Evolutionary conservation across 2,329 filamentous ascomycete species (phyloP), one percentile per base, ranked within the genome.

Genomic region (Dothistroma pini): DNA sequence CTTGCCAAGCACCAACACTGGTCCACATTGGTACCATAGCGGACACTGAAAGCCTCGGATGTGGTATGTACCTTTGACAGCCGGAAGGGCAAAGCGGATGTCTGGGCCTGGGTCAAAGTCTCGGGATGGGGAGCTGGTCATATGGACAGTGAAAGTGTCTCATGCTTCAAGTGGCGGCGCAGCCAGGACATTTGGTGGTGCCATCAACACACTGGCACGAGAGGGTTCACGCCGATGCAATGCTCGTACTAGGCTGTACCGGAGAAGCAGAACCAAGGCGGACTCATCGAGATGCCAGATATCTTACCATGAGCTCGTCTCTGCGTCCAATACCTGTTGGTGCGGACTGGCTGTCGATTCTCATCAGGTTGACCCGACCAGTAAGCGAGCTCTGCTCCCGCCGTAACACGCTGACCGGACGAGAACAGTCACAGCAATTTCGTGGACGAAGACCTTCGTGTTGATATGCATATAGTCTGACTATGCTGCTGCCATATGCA

Each of bases 71-170:
- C 47, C 35, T 21, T 41, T 21, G 21, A 53, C 25, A 34, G 53
- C 8, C 44, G 9, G 6, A 48, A 47, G 19, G 48, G 48, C 16
- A 54, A 32, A 54, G 56, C 56, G 9, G 50, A 54, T 10, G 48
- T 58, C 34, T 58, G 56, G 56, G 19, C 52, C 16, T 58, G 56
- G 56, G 11, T 53, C n/a, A 58, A 58, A 29, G 35, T 58, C 32
- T 16, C 34, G 14, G 56, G 56, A 8, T 58, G 48, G 48, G 34
- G 56, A 22, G 16, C 19, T 41, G 35, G 31, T 8, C 16, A 38
- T 8, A 53, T 58, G 35, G 25, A 35, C 31, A 48, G 32, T 4
- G 56, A 58, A 22, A 58, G 49, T 44, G 56, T 58, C 32, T 44
- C 44, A 21, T 53, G 48, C 38, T 47, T 58, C 38, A 47, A 47